These are phyloP conservation scores for Papilionanthe hybrid DNA, from an alignment of 116 monocot species.

Conservation along the genomic window DNA sequence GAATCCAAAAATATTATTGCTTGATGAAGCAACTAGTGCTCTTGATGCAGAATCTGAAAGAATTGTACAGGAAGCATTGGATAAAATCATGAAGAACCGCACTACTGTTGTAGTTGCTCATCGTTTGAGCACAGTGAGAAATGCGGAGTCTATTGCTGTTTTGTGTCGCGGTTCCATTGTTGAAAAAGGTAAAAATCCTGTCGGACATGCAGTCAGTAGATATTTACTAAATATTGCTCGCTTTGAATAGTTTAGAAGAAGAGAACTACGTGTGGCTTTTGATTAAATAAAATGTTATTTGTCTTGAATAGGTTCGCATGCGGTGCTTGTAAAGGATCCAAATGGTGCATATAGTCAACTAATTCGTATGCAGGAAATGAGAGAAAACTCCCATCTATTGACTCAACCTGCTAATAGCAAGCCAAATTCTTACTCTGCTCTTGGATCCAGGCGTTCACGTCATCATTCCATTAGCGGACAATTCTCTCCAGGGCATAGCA, in stretches of 20 bases:
- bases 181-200: slow-evolving; percentile 34
- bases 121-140: slow-evolving; percentile 49
- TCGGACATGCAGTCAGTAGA: too few relatives aligned
- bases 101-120: slow-evolving; percentile 61
- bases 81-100: slow-evolving; percentile 45
- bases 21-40: slow-evolving; percentile 77
- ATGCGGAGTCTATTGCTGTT: slow-evolving; percentile 52
- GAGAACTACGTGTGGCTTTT: neutral
- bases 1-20: slow-evolving; percentile 59
- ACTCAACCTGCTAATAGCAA: neutral
- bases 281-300: neutral
- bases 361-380: slow-evolving; percentile 2
- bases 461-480: too few relatives aligned
- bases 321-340: slow-evolving; percentile 13
- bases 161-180: slow-evolving; percentile 38
- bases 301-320: slow-evolving; percentile 8
- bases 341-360: slow-evolving; percentile 21
- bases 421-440: neutral
- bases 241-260: neutral
- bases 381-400: neutral
- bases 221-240: neutral
- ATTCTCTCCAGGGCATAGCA: neutral
- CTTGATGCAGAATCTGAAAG: slow-evolving; percentile 59
- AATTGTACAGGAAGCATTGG: slow-evolving; percentile 59
- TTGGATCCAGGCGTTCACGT: too few relatives aligned